These are phyloP conservation scores for Vickermania ingenoplastis DNA, from an alignment of 208 protist species.

Conservation along the genomic window DNA sequence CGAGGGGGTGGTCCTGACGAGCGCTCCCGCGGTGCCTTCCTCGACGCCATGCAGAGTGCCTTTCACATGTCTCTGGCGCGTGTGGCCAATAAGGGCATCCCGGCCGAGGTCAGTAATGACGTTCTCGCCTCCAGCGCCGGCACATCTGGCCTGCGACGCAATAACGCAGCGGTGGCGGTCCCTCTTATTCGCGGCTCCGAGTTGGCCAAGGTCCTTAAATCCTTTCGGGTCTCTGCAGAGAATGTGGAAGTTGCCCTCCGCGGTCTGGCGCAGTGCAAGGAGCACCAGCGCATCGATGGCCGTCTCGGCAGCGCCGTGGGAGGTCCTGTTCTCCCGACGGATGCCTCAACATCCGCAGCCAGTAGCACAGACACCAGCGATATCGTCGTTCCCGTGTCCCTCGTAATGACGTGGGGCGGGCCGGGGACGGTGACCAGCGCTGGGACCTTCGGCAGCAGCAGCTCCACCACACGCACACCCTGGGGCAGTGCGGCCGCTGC, in stretches of 20 bases:
- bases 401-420: slow-evolving; percentile 62
- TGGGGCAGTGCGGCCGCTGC: background rate
- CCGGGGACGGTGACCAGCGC: slow-evolving; percentile 11
- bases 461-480: background rate
- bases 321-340: background rate
- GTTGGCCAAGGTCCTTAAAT: slow-evolving; percentile 39
- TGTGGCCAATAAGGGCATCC: slow-evolving; percentile 64
- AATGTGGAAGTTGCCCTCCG: slow-evolving; percentile 50
- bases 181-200: slow-evolving; percentile 53
- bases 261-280: slow-evolving; percentile 57
- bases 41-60: slow-evolving; percentile 21
- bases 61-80: slow-evolving; percentile 53
- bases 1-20: background rate
- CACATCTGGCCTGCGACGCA: slow-evolving; percentile 19
- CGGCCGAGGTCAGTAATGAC: slow-evolving; percentile 6
- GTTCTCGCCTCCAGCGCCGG: background rate
- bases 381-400: slow-evolving; percentile 62
- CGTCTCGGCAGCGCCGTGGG: background rate
- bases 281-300: slow-evolving; percentile 38
- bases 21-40: slow-evolving; percentile 5
- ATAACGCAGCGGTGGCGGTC: slow-evolving; percentile 51
- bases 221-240: slow-evolving; percentile 50
- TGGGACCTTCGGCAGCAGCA: slow-evolving; percentile 2
- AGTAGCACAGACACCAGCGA: slow-evolving; percentile 12
- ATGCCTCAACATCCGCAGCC: background rate